Base-by-base conservation (phyloP, 495 filamentous ascomycete genomes). In the Lepraria neglecta region DNA sequence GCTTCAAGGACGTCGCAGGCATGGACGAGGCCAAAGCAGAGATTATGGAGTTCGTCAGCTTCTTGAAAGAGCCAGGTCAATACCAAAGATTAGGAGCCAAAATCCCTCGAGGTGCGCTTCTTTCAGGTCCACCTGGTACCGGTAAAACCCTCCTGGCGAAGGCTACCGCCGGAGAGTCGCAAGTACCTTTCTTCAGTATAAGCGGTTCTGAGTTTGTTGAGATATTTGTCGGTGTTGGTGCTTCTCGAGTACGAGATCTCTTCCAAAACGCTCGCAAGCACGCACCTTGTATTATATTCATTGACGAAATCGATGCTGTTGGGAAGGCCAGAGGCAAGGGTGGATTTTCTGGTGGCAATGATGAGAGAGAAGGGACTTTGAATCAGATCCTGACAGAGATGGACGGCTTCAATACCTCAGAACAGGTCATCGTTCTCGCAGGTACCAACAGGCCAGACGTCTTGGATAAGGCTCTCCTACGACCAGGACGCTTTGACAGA, bases 361-460 rank as follows among this genome's bases (percentile, higher is more conserved):
- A 97, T 69, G 94, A 98, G 77, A 84, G 94, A 68, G 94, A 98
- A 73, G 88, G 87, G 51, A 98, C 94, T 2, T 84, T 98, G 45
- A 98, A 98, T 72, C 94, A 98, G 75, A 96, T 98, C 60, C 80
- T 98, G 54, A 98, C 94, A 0, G 95, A 98, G 72, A 98, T 98
- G 94, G 94, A 98, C 72, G 94, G 94, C 56, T 97, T 97, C 83
- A 97, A 97, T 70, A 97, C 94, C 10, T 83, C 88, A 1, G 94
- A 98, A 67, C 95, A 97, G 76, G 88, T 98, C 38, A 92, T 97
- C 59, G 94, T 98, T n/a, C 82, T 98, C 59, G 94, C 94, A 50
- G 94, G 95, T 77, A 98, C 94, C 44, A 97, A 97, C 74, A 80
- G 94, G 72, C 85, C 91, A 33, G 94, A 97, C 72, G 84, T 97